These are phyloP conservation scores for Hyaloperonospora brassicae DNA, from an alignment of 352 stramenopile species.

Conservation along the genomic window DNA sequence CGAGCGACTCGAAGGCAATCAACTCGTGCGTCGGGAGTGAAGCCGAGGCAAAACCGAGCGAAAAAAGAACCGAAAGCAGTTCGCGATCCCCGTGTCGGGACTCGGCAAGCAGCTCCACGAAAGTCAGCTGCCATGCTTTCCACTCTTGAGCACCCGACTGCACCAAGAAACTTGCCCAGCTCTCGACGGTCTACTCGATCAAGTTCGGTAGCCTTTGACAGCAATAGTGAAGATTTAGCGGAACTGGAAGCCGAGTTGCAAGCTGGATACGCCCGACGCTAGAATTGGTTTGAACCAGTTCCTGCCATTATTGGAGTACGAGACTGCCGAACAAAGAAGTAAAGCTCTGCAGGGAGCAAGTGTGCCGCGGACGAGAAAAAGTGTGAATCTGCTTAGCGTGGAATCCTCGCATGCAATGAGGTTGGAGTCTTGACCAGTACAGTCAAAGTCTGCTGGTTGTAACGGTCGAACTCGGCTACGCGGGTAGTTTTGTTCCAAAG, in stretches of 20 bases:
- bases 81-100: slow-evolving; percentile 3
- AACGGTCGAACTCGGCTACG: too few relatives aligned
- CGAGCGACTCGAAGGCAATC: slow-evolving; percentile 5
- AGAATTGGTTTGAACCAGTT: too few relatives aligned
- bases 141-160: background rate
- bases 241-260: slow-evolving; percentile 33
- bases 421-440: too few relatives aligned
- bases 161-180: slow-evolving; percentile 5
- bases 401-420: too few relatives aligned
- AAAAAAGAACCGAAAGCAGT: slow-evolving; percentile 3
- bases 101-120: slow-evolving; percentile 1
- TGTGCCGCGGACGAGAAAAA: too few relatives aligned
- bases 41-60: slow-evolving; percentile 4
- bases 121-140: slow-evolving; percentile 1
- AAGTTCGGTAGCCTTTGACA: slow-evolving; percentile 26
- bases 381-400: too few relatives aligned
- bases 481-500: too few relatives aligned
- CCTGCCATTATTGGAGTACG: too few relatives aligned
- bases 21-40: slow-evolving; percentile 3
- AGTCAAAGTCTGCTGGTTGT: too few relatives aligned
- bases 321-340: too few relatives aligned
- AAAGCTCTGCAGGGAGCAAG: too few relatives aligned
- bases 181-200: slow-evolving; percentile 20
- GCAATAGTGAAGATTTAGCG: slow-evolving; percentile 47
- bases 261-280: slow-evolving; percentile 1